Base-by-base conservation (phyloP, 139 green algal species). In the Pleodorina starrii region DNA sequence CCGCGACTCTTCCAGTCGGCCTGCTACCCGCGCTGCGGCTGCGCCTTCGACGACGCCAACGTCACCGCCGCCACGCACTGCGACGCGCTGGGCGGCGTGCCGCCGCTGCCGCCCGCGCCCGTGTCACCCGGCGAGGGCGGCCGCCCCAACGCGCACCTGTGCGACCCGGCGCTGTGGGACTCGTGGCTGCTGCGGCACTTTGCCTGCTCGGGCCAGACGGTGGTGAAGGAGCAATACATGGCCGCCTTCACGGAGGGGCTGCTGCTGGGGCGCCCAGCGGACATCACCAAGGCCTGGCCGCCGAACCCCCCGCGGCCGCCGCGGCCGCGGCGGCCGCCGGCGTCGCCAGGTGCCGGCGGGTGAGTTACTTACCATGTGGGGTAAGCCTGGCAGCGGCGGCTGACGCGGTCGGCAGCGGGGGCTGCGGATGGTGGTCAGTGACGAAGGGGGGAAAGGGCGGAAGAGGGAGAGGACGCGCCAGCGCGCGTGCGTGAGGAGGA, bases 151-250 rank as follows among this genome's bases (percentile, higher is more conserved):
- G 11, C 17, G 1, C 32, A 32, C 19, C 16, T 23, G 44, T 88
- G 82, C 68, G 44, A 38, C 5, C 82, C 82, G n/a, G 2, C 42
- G 43, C 46, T 59, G 23, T 88, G 66, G 46, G n/a, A 0, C 32
- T 25, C 3, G 4, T 88, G 82, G 82, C 19, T 88, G 19, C 3
- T 88, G n/a, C 63, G 82, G 16, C 82, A 88, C 43, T 88, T 88
- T 12, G 19, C 82, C 5, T 88, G 82, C 44, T 63, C 82, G 7
- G 82, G 82, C 1, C 0, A 14, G 9, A 79, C 66, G 0, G 27
- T 29, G 1, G 1, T 27, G 5, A 88, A 88, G 82, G 82, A 5
- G 0, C 7, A 38, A n/a, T 42, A 66, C 2, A 88, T 88, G 82
- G 21, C 5, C 1, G 35, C 73, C 27, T 50, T 85, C 32, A 19